A percentile compares a stretch with the other conserved stretches of the same genome.
These are phyloP conservation scores for Sordariomycetes sp. DNA, from an alignment of 2,329 filamentous ascomycete genomes.

Conservation along the genomic window DNA sequence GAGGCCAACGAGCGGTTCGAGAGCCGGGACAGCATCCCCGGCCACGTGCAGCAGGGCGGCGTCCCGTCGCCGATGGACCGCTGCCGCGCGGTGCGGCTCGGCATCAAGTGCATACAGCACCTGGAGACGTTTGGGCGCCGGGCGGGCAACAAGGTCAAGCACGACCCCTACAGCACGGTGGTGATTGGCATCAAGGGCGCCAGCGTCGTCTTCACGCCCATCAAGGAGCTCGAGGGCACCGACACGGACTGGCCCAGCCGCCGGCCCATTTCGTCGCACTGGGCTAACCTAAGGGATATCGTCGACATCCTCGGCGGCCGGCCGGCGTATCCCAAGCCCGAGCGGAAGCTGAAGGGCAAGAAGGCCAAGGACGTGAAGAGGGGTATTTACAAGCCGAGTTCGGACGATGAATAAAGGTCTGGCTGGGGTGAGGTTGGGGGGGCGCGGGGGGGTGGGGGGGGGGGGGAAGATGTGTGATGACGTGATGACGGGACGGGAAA, in stretches of 20 bases:
- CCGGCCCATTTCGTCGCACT: slow-evolving; percentile 73
- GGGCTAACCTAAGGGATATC: slow-evolving; percentile 65
- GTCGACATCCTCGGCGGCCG: slow-evolving; percentile 78
- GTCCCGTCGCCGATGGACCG: slow-evolving; percentile 94
- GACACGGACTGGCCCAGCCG: slow-evolving; percentile 92
- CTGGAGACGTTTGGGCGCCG: slow-evolving; percentile 65
- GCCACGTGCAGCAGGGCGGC: slow-evolving; percentile 89
- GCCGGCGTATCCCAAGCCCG: slow-evolving; percentile 35
- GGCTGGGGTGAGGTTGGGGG: too few species aligned
- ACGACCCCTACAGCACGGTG: slow-evolving; percentile 58
- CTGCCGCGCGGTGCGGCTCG: slow-evolving; percentile 78
- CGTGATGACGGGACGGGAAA: background rate
- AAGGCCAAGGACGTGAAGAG: slow-evolving; percentile 49
- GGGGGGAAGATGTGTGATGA: background rate
- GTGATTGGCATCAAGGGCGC: slow-evolving; percentile 92
- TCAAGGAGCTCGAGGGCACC: slow-evolving; percentile 66
- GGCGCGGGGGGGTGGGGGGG: background rate
- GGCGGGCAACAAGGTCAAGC: slow-evolving; percentile 52
- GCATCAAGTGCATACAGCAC: slow-evolving; percentile 89
- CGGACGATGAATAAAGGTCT: background rate
- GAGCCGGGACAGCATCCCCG: slow-evolving; percentile 78
- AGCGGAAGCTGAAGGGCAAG: slow-evolving; percentile 34
- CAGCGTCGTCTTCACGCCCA: slow-evolving; percentile 72
- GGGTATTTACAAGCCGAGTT: slow-evolving; percentile 18
- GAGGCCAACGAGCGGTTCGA: slow-evolving; percentile 90